Base-by-base conservation (phyloP, 768 basidiomycete genomes). In the Mrakia gelida region DNA sequence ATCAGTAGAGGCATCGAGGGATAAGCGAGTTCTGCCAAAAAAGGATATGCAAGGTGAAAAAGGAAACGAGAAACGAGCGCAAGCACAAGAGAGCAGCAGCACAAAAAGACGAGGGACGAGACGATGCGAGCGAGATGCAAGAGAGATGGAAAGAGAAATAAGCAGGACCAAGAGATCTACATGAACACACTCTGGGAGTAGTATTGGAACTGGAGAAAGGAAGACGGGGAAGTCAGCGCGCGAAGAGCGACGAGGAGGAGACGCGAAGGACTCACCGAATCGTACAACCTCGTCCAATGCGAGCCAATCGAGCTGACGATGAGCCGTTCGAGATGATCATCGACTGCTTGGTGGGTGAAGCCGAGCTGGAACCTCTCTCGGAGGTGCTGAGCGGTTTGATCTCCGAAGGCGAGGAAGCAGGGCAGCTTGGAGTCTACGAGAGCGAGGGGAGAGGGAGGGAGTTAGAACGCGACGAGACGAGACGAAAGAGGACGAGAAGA, bases 241-340 rank as follows among this genome's bases (percentile, higher is more conserved):
- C 26, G 49, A 32, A 61, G 15, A 38, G 13, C n/a, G 59, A 63
- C 49, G 38, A 56, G 28, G 32, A 56, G 75, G 45, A 26, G 18
- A 61, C 52, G 52, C 23, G 32, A 54, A 26, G 26, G 23, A 71
- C 91, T 82, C 82, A 94, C 93, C 79, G 94, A 97, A 85, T 99
- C 97, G 83, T 99, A 99, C 49, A 98, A 85, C 80, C 95, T 88
- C 54, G 97, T 98, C 92, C 95, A 98, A 80, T 92, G 91, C 45
- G 93, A 95, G 18, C 93, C 94, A 67, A 97, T 86, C 0, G 95
- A 96, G 75, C 88, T 92, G 80, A 97, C 91, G 80, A 99, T 92
- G 65, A 99, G 86, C 68, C 91, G 87, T 80, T 98, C 94, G n/a
- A 97, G 88, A 82, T 96, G 90, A 52, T 94, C 93, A 62, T 90